phyloP scores from a whole-genome alignment of 148 eudicot genomes.

The Pouteria glomerata region DNA sequence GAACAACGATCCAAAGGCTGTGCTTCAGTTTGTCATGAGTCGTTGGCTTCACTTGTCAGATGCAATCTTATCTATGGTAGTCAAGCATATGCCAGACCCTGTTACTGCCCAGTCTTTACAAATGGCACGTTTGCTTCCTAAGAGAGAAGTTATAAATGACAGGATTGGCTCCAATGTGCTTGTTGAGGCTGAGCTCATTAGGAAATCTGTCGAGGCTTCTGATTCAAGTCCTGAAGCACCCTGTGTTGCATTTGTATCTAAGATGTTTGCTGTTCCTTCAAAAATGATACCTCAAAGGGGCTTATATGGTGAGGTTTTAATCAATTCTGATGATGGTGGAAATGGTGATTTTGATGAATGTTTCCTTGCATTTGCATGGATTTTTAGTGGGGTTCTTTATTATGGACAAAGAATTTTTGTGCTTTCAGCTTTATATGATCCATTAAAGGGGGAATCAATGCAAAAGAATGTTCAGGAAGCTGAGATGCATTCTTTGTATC shows the following conservation, averaged over 20 bases:
- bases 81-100: constrained; percentile 70
- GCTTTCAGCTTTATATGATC: constrained; percentile 88
- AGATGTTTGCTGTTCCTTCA: constrained; percentile 83
- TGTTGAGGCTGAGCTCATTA: constrained; percentile 62
- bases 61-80: constrained; percentile 68
- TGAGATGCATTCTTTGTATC: constrained; percentile 66
- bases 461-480: constrained; percentile 90
- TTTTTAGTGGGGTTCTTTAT: constrained; percentile 76
- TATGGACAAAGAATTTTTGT: constrained; percentile 68
- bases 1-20: constrained; percentile 68
- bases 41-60: constrained; percentile 86
- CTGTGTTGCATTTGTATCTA: constrained; percentile 86
- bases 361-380: constrained; percentile 93
- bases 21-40: constrained; percentile 79
- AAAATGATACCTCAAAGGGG: constrained; percentile 70
- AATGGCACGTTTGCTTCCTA: constrained; percentile 75
- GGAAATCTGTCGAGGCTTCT: constrained; percentile 77
- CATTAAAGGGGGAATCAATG: constrained; percentile 54
- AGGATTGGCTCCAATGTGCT: constrained; percentile 44
- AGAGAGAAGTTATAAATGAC: constrained; percentile 52
- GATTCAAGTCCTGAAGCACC: constrained; percentile 70
- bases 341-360: constrained; percentile 72
- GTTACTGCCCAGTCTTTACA: constrained; percentile 60
- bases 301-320: constrained; percentile 44
- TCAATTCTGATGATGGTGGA: constrained; percentile 45